Conservation (phyloP, 129 eudicot species). For the Artemisia argyi region DNA sequence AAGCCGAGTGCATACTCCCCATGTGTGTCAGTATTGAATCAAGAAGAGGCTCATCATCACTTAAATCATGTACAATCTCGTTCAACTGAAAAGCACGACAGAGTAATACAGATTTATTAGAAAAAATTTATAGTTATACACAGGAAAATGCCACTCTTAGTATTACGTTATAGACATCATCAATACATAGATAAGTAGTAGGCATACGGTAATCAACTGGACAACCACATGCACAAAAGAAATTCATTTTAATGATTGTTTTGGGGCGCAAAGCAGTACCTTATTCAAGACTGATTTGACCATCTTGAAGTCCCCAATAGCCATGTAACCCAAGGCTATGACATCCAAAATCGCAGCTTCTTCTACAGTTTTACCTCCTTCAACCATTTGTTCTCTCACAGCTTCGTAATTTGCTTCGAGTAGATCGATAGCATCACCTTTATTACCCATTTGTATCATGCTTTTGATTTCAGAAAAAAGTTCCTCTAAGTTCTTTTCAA, state of each 20-base stretch:
- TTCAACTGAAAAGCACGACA: slow-evolving; percentile 51
- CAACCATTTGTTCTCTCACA: slow-evolving; percentile 62
- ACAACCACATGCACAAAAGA: neutral
- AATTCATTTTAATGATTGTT: neutral
- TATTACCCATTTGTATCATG: slow-evolving; percentile 59
- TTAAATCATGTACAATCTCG: slow-evolving; percentile 50
- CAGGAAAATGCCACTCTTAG: neutral
- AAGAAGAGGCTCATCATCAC: slow-evolving; percentile 72
- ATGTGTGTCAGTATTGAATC: slow-evolving; percentile 79
- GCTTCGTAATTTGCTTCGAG: slow-evolving; percentile 84
- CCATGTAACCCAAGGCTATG: slow-evolving; percentile 76
- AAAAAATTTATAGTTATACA: slow-evolving; percentile 4
- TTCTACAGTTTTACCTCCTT: slow-evolving; percentile 57
- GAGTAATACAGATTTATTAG: neutral
- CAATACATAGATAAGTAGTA: neutral
- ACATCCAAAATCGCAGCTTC: slow-evolving; percentile 87
- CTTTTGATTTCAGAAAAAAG: slow-evolving; percentile 71
- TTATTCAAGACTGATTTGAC: slow-evolving; percentile 47
- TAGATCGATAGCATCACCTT: slow-evolving; percentile 60
- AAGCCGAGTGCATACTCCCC: slow-evolving; percentile 76
- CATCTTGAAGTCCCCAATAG: slow-evolving; percentile 60
- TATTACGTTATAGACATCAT: neutral
- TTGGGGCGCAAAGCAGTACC: slow-evolving; percentile 42
- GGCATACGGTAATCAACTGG: too few species aligned
- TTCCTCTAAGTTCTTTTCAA: slow-evolving; percentile 63